A percentile compares a stretch with the other conserved stretches of the same genome.
These are phyloP conservation scores for Apium graveolens DNA, from an alignment of 129 eudicot species.

Conservation along the genomic window DNA sequence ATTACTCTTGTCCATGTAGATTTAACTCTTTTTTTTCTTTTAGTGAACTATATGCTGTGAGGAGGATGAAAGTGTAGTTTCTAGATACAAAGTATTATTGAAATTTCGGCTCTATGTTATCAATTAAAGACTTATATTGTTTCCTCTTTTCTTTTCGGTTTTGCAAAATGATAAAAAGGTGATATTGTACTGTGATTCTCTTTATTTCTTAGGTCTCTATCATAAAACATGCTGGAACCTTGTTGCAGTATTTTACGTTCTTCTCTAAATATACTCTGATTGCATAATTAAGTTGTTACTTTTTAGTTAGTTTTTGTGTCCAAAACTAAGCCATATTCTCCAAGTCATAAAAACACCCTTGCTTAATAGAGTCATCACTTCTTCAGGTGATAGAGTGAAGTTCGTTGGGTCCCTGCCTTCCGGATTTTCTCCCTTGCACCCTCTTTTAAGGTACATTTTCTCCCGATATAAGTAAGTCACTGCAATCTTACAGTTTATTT, in stretches of 20 bases:
- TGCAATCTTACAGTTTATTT: not conserved
- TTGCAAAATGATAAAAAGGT: not conserved
- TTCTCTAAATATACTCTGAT: not conserved
- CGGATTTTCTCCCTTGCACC: constrained; percentile 38
- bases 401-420: constrained; percentile 59
- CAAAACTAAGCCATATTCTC: not conserved
- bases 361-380: constrained; percentile 2
- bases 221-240: not conserved
- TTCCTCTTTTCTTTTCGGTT: not conserved
- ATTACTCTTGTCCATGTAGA: not conserved
- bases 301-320: not conserved
- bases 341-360: not conserved
- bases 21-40: not conserved
- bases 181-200: not conserved
- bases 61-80: not conserved
- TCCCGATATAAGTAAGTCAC: constrained; percentile 1
- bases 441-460: constrained; percentile 52
- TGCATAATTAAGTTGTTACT: not conserved
- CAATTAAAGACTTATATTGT: not conserved
- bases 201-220: not conserved
- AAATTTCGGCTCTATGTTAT: not conserved
- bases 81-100: not conserved
- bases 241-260: not conserved
- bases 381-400: constrained; percentile 87
- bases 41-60: not conserved